These are phyloP conservation scores for Isabelozyma pseudorhagii DNA, from an alignment of 805 yeast genomes.

Conservation along the genomic window DNA sequence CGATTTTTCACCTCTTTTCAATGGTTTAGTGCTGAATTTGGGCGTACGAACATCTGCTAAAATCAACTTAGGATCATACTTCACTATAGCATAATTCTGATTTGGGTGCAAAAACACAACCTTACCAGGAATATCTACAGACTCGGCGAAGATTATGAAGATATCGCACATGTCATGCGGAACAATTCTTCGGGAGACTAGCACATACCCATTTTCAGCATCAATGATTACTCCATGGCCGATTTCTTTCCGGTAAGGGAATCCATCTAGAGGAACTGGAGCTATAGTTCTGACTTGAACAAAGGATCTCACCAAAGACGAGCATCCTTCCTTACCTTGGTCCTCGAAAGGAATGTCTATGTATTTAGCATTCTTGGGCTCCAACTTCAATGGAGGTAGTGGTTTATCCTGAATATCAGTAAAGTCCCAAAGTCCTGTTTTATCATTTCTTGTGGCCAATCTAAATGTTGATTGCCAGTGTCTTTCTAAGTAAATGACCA, in stretches of 20 bases:
- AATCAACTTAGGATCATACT: slow-evolving; percentile 76
- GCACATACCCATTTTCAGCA: slow-evolving; percentile 72
- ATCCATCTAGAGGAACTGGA: slow-evolving; percentile 76
- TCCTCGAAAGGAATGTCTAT: slow-evolving; percentile 64
- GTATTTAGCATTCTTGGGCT: slow-evolving; percentile 65
- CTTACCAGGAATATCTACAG: slow-evolving; percentile 73
- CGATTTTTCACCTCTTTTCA: slow-evolving; percentile 72
- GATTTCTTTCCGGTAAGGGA: slow-evolving; percentile 55
- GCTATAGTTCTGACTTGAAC: slow-evolving; percentile 64
- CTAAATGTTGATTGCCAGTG: slow-evolving; percentile 79
- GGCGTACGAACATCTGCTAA: slow-evolving; percentile 72
- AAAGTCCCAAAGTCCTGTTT: slow-evolving; percentile 56
- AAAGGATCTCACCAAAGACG: slow-evolving; percentile 61
- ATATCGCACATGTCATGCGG: slow-evolving; percentile 84
- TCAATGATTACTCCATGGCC: slow-evolving; percentile 82
- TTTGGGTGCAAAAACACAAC: slow-evolving; percentile 86
- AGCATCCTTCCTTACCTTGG: slow-evolving; percentile 39
- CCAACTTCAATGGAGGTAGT: slow-evolving; percentile 47
- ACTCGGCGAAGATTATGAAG: slow-evolving; percentile 78
- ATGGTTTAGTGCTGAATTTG: slow-evolving; percentile 49
- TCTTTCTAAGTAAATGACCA: slow-evolving; percentile 72
- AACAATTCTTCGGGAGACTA: slow-evolving; percentile 73
- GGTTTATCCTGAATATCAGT: slow-evolving; percentile 57
- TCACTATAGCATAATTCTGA: slow-evolving; percentile 77
- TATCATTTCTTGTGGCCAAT: slow-evolving; percentile 59